Conservation (phyloP, 1,284 basidiomycete species). For the Ustilago lituana region DNA sequence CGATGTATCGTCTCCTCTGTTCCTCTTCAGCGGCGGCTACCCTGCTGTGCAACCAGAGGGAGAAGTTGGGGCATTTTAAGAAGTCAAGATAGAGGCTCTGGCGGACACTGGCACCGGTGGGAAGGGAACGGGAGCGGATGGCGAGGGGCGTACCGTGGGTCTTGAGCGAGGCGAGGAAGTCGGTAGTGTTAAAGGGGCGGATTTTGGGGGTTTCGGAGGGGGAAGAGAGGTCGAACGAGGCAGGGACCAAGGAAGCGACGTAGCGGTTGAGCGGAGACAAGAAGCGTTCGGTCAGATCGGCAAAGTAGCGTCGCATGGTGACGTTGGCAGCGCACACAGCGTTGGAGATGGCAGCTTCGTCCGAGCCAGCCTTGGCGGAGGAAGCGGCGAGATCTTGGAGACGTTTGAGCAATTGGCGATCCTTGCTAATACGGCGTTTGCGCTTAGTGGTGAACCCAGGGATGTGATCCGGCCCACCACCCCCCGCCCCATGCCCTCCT, state of each 20-base stretch:
- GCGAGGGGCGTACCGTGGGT: constrained; percentile 72
- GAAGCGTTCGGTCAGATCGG: constrained; percentile 84
- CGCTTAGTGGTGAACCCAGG: constrained; percentile 75
- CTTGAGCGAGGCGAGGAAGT: constrained; percentile 85
- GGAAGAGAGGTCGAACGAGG: constrained; percentile 48
- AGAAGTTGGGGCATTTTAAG: constrained; percentile 61
- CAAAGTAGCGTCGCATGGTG: constrained; percentile 83
- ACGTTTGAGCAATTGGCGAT: constrained; percentile 76
- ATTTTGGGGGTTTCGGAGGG: constrained; percentile 54
- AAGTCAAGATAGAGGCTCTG: constrained; percentile 62
- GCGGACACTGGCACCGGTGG: constrained; percentile 52
- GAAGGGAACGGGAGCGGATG: constrained; percentile 62
- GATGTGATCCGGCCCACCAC: constrained; percentile 56
- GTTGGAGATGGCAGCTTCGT: constrained; percentile 2
- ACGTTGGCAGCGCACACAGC: constrained; percentile 64
- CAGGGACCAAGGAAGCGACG: constrained; percentile 74
- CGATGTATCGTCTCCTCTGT: constrained; percentile 54
- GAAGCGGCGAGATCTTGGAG: constrained; percentile 69
- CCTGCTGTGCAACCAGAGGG: constrained; percentile 59
- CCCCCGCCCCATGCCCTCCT: constrained; percentile 72
- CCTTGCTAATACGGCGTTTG: constrained; percentile 85
- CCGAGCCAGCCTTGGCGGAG: constrained; percentile 56
- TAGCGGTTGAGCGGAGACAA: constrained; percentile 93
- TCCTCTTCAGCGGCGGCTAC: constrained; percentile 60
- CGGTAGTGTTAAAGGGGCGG: constrained; percentile 78